Base-by-base conservation (phyloP, 1,139 yeast species). In the Kodamaea derodonti region DNA sequence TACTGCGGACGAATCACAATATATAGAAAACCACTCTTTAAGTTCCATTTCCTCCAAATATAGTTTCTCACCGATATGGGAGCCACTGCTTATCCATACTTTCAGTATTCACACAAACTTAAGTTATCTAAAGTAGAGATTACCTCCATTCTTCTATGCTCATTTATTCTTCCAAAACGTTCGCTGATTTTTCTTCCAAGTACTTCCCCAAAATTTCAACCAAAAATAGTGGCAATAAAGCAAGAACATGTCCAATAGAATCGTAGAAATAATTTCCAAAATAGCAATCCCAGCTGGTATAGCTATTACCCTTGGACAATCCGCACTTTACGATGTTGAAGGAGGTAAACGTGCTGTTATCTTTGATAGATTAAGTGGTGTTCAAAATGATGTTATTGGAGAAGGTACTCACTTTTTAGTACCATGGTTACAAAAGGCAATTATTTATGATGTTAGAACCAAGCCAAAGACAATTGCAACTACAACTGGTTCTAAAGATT, bases 281-380 rank as follows among this genome's bases (percentile, higher is more conserved):
- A 57, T 84, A 38, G 92, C 90, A 14, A 59, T 82, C 32, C 92
- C 92, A 20, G 74, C 75, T 1, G 92, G 90, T 50, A 52, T 83
- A 15, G 78, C 84, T 15, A 57, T 80, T 36, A 72, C 84, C 25
- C 73, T 81, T 14, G 80, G 78, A 2, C 88, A 84, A 51, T 74
- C 80, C 37, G 79, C 95, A 10, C 65, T 86, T 58, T 92, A 88
- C 58, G 98, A 92, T 56, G 98, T 92, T 29, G 82, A 84, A 52
- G 98, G 98, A 38, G 98, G 98, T 37, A 78, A 86, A 43, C 75
- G 98, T 54, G 98, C 97, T 15, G 95, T 92, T 37, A 85, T 92
- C 45, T 92, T 94, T 54, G 98, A 92, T 66, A 75, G 99, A 52
- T 64, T 92, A 42, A 66, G 74, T 35, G 99, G 99, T 68, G 95